These are phyloP conservation scores for Linanthus parryae DNA, from an alignment of 148 eudicot genomes.

Conservation along the genomic window DNA sequence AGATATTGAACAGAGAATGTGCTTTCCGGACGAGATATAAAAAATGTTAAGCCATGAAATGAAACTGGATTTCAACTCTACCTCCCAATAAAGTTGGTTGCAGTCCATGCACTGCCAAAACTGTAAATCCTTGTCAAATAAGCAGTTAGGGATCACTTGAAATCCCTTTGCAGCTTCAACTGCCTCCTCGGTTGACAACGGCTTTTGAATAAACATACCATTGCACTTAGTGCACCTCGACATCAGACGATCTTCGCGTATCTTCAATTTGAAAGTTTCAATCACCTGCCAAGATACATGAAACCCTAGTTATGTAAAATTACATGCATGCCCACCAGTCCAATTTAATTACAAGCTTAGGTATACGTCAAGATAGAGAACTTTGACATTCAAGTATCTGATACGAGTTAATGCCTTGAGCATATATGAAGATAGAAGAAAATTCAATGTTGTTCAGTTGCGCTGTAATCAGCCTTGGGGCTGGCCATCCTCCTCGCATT, in stretches of 20 bases:
- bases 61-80: no score
- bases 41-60: no score
- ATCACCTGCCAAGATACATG: slow-evolving; percentile 50
- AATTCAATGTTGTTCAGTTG: no score
- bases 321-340: no score
- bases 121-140: slow-evolving; percentile 74
- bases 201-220: slow-evolving; percentile 85
- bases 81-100: slow-evolving; percentile 98
- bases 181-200: slow-evolving; percentile 83
- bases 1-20: no score
- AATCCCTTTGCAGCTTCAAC: slow-evolving; percentile 56
- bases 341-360: slow-evolving; percentile 32
- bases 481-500: no score
- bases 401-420: no score
- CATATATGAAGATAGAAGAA: no score
- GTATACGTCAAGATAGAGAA: not conserved
- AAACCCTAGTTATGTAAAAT: no score
- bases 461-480: no score
- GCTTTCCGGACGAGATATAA: no score
- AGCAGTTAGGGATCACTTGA: slow-evolving; percentile 83
- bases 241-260: slow-evolving; percentile 80
- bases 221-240: slow-evolving; percentile 97
- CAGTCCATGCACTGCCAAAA: slow-evolving; percentile 99
- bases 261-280: slow-evolving; percentile 63
- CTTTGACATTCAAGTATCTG: no score